phyloP scores from a whole-genome alignment of 257 asterid genomes.

The Prunella vulgaris region DNA sequence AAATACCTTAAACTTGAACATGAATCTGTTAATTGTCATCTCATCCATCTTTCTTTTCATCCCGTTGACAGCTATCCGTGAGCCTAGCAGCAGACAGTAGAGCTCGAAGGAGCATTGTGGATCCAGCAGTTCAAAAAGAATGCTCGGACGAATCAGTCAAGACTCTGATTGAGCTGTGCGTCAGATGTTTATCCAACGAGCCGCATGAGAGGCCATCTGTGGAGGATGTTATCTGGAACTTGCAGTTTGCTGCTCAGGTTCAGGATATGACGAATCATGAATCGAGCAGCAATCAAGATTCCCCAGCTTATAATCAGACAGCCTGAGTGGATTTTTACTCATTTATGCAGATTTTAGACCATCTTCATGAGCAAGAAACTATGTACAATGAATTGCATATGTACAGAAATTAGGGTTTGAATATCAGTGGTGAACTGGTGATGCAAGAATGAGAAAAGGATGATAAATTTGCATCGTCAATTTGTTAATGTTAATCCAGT shows the following conservation, averaged over 20 bases:
- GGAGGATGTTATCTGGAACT: conserved; percentile 79
- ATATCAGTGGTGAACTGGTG: neutral
- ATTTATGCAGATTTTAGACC: neutral
- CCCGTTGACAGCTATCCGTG: conserved; percentile 37
- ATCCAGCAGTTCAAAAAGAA: conserved; percentile 64
- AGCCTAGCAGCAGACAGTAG: conserved; percentile 49
- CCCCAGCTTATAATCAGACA: conserved; percentile 34
- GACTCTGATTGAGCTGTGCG: conserved; percentile 63
- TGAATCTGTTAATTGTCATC: neutral
- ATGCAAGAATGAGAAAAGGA: neutral
- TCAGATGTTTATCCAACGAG: conserved; percentile 52
- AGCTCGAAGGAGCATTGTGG: conserved; percentile 55
- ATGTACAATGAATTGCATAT: neutral
- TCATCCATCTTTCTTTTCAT: neutral
- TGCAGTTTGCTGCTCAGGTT: conserved; percentile 90
- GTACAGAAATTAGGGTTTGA: neutral
- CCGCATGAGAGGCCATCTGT: conserved; percentile 60
- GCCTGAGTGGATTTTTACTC: neutral
- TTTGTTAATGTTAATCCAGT: too few species aligned
- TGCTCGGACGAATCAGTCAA: conserved; percentile 69
- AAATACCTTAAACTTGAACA: neutral
- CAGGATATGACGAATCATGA: conserved; percentile 53
- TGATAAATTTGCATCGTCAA: neutral
- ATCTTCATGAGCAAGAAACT: neutral
- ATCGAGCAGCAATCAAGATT: conserved; percentile 40